Base-by-base conservation (phyloP, 2,329 filamentous ascomycete genomes). In the Thielaviopsis punctulata region DNA sequence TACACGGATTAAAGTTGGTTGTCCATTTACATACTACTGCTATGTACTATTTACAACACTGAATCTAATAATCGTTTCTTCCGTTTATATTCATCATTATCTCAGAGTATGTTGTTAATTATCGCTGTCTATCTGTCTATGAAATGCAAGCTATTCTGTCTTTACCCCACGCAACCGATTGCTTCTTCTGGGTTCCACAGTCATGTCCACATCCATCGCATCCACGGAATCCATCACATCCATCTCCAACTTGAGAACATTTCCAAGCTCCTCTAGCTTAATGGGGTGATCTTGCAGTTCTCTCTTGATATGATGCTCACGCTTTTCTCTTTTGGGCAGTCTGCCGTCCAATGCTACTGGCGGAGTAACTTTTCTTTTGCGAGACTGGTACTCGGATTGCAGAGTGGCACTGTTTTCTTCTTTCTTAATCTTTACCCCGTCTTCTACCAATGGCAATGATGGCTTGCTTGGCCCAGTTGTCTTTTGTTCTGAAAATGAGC, bases 401-500 rank as follows among this genome's bases (percentile, higher is more conserved):
- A 57, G 51, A 57, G 57, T 39, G 56, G 58, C 23, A 1, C 25
- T 55, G 23, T 56, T 53, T 13, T 55, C 57, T 18, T 57, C 57
- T 39, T 57, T 57, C 15, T 58, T 54, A 23, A 60, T 58, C 43
- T 62, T 59, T 6, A 56, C 39, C 33, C 60, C 53, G 45, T 46
- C 60, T 13, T 57, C 48, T 9, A 58, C 52, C 39, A 1, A 12
- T 44, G 19, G 19, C 55, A 55, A 27, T 56, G 25, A 27, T 62
- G 58, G 9, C 54, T 49, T 12, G 55, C 52, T 30, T 18, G 25
- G n/a, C 2, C 19, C 46, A 7, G 51, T 36, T 12, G 49, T 43
- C 39, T 55, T 68, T 45, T 76, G 73, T 58, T 86, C 83, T 0
- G 88, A 82, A 61, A 96, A 96, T 0, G 86, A 78, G 61, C 79